Conservation (phyloP, 2,329 filamentous ascomycete genomes). For the Talaromyces sp. region DNA sequence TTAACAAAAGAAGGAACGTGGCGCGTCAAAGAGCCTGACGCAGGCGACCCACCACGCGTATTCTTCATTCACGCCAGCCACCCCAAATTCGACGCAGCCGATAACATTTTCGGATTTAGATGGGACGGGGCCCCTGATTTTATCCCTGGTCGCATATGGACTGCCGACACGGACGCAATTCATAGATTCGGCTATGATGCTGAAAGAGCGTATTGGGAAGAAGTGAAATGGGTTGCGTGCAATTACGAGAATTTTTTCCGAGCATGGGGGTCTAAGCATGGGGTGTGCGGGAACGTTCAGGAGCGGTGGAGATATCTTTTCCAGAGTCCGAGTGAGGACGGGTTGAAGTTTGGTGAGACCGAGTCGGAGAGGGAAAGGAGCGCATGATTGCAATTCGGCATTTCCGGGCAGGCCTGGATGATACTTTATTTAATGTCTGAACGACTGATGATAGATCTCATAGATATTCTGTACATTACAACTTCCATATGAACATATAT, state of each 20-base stretch:
- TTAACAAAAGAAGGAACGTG: slow-evolving; percentile 32
- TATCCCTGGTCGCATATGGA: slow-evolving; percentile 33
- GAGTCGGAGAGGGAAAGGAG: background rate
- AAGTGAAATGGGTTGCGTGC: slow-evolving; percentile 41
- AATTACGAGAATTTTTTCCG: slow-evolving; percentile 34
- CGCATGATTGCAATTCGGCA: background rate
- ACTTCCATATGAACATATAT: background rate
- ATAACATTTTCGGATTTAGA: slow-evolving; percentile 37
- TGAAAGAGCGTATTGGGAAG: slow-evolving; percentile 41
- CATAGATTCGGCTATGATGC: slow-evolving; percentile 39
- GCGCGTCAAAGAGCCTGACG: slow-evolving; percentile 32
- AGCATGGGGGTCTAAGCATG: slow-evolving; percentile 29
- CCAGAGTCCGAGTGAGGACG: slow-evolving; percentile 31
- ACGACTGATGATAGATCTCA: slow-evolving; percentile 6
- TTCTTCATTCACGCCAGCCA: slow-evolving; percentile 44
- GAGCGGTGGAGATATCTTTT: slow-evolving; percentile 26
- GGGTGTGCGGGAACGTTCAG: slow-evolving; percentile 22
- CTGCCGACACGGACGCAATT: slow-evolving; percentile 34
- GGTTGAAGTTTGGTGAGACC: slow-evolving; percentile 28
- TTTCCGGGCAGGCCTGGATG: background rate
- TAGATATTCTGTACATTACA: slow-evolving; percentile 1
- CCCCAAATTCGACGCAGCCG: slow-evolving; percentile 42
- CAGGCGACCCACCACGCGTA: slow-evolving; percentile 31
- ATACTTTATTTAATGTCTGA: slow-evolving; percentile 10
- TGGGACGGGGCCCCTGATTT: slow-evolving; percentile 39